phyloP scores from a whole-genome alignment of 805 yeast species.

The Wickerhamomyces chaumierensis region DNA sequence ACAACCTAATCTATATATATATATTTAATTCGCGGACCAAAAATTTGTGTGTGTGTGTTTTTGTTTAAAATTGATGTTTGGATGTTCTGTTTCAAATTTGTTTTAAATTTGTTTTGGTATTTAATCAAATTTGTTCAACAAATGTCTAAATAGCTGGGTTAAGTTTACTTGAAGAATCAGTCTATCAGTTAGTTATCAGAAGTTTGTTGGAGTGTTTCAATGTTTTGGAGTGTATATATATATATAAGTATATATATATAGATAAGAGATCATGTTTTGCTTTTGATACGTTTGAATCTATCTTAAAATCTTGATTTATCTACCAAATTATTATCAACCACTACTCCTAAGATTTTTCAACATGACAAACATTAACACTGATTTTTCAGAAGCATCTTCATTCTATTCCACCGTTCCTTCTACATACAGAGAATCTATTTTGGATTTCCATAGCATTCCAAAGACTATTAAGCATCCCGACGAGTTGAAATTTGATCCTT shows the following conservation, averaged over 20 bases:
- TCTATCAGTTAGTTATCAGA: too few relatives aligned
- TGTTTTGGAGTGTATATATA: too few relatives aligned
- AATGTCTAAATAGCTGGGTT: not conserved
- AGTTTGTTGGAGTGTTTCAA: too few relatives aligned
- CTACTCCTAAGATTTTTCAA: not conserved
- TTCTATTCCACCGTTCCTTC: constrained; percentile 4
- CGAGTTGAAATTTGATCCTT: not conserved
- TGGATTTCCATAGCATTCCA: not conserved
- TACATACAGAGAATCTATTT: not conserved
- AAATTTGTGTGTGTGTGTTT: too few relatives aligned
- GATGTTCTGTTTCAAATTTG: not conserved
- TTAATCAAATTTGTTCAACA: not conserved
- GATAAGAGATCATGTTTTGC: too few relatives aligned
- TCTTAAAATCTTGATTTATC: too few relatives aligned
- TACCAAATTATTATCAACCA: not conserved
- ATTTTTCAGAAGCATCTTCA: constrained; percentile 2
- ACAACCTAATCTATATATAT: too few relatives aligned
- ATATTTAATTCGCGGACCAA: too few relatives aligned
- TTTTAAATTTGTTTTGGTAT: constrained; percentile 1
- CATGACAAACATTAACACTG: not conserved
- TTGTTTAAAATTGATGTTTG: not conserved
- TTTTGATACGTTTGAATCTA: too few relatives aligned
- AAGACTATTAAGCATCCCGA: not conserved
- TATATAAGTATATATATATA: too few relatives aligned
- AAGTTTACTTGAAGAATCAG: too few relatives aligned